Evolutionary conservation across 1,139 yeast genomes (phyloP).

Genomic region (Geotrichum restrictum): DNA sequence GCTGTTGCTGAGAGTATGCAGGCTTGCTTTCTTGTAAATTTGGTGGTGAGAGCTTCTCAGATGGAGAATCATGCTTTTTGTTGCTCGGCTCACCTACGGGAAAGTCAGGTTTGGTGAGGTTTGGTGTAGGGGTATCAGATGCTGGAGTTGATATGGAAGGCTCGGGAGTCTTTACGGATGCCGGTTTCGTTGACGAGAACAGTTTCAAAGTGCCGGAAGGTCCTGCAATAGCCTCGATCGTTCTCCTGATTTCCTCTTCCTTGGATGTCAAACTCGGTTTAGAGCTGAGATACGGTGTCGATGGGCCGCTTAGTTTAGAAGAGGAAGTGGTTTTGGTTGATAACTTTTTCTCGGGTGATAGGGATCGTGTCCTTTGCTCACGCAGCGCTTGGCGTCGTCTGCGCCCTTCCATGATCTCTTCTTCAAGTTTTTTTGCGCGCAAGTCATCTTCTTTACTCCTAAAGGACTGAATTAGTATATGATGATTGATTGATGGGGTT

Average conservation of each 20-base stretch:
- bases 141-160: background rate
- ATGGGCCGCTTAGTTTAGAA: background rate
- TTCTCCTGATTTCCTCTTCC: slow-evolving; percentile 26
- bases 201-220: slow-evolving; percentile 23
- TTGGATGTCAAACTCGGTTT: slow-evolving; percentile 19
- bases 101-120: background rate
- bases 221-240: slow-evolving; percentile 28
- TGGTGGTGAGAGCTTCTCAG: too few relatives aligned
- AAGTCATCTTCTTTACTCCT: slow-evolving; percentile 39
- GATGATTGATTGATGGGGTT: background rate
- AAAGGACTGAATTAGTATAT: background rate
- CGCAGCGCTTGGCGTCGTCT: slow-evolving; percentile 34
- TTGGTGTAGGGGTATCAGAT: background rate
- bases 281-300: slow-evolving; percentile 12
- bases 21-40: background rate
- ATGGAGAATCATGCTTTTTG: background rate
- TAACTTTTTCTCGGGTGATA: slow-evolving; percentile 28
- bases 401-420: slow-evolving; percentile 37
- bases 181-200: slow-evolving; percentile 11
- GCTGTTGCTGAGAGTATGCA: background rate
- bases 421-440: slow-evolving; percentile 37
- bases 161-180: background rate
- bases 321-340: slow-evolving; percentile 3
- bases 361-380: slow-evolving; percentile 32
- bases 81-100: background rate